Evolutionary conservation across 805 yeast species (phyloP), one percentile per base, ranked within the genome.

Genomic region (Saccharomycopsis selenospora): DNA sequence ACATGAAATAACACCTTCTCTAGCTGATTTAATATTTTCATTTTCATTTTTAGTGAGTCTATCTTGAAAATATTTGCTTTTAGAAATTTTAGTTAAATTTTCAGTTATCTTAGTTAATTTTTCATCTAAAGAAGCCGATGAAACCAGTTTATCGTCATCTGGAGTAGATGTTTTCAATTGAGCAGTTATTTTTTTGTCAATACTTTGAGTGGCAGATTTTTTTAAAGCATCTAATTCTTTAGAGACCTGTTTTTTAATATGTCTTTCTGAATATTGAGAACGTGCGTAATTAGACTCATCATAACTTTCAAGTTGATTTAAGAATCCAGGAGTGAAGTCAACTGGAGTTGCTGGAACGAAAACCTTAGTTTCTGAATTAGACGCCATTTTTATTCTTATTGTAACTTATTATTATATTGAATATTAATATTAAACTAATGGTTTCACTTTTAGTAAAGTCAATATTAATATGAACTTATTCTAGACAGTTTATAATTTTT

Each of bases 251-350:
- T 79, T 78, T 61, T 84, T 82, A 48, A 85, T 72, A 55, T 75
- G 79, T 58, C 75, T 76, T 47, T 81, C 84, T 18, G 82, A 76
- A 59, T 76, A 73, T 61, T 84, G 89, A 40, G 80, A 74, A 60
- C 90, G 77, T 5, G 88, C 74, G 61, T 75, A 84, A 61, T 83
- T 84, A 1, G 85, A 75, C 68, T 83, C 89, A 22, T 71, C 69
- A 3, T 82, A 72, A 43, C 66, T 68, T 54, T 82, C 85, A 56
- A 84, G 71, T 59, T 79, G 82, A 4, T 79, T 69, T 52, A 84
- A 68, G 44, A 84, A 72, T 13, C 82, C 73, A 3, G 82, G 76
- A 46, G 82, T 76, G 61, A 82, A 79, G 54, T 82, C 83, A 41
- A 83, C 77, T 43, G 86, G 85, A 4, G 87, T 73, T 38, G 72